Percentiles rank a stretch among this genome's conserved stretches.
Conservation (phyloP, 495 filamentous ascomycete genomes). For the Aspergillus conjunctus region DNA sequence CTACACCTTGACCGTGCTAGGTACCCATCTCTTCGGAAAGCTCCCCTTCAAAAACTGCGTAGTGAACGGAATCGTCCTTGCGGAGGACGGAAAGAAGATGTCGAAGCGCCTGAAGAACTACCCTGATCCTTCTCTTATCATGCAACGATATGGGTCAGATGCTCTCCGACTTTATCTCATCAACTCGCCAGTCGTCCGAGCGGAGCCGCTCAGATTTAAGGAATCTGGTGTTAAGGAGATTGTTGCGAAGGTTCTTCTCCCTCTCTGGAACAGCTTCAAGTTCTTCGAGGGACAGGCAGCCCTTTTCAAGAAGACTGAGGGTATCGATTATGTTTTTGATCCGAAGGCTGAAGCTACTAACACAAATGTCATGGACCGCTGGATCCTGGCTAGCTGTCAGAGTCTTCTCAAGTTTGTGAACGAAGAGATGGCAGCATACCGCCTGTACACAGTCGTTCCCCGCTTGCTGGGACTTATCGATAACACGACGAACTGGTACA, state of each 20-base stretch:
- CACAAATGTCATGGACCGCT: slow-evolving; percentile 94
- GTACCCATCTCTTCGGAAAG: slow-evolving; percentile 84
- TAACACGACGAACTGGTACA: slow-evolving; percentile 99
- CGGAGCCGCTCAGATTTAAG: slow-evolving; percentile 88
- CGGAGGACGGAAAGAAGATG: slow-evolving; percentile 99
- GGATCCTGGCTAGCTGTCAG: slow-evolving; percentile 93
- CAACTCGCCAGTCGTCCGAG: slow-evolving; percentile 95
- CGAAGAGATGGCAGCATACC: slow-evolving; percentile 90
- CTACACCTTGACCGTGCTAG: slow-evolving; percentile 88
- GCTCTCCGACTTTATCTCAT: slow-evolving; percentile 93
- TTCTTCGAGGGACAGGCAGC: slow-evolving; percentile 97
- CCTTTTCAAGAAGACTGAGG: slow-evolving; percentile 85
- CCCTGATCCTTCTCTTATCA: slow-evolving; percentile 83
- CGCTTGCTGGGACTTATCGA: slow-evolving; percentile 86
- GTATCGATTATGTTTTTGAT: slow-evolving; percentile 78
- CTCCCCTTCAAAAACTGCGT: slow-evolving; percentile 96
- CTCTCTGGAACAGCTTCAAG: slow-evolving; percentile 96
- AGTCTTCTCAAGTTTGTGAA: slow-evolving; percentile 92
- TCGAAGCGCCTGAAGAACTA: slow-evolving; percentile 98
- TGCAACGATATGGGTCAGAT: slow-evolving; percentile 89
- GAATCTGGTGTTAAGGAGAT: slow-evolving; percentile 95
- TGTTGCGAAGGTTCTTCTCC: slow-evolving; percentile 88
- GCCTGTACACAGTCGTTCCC: slow-evolving; percentile 93
- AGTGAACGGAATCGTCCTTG: slow-evolving; percentile 94
- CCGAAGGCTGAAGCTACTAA: slow-evolving; percentile 71